Base-by-base conservation (phyloP, 169 alveolate species). In the Cyclospora cayetanensis region DNA sequence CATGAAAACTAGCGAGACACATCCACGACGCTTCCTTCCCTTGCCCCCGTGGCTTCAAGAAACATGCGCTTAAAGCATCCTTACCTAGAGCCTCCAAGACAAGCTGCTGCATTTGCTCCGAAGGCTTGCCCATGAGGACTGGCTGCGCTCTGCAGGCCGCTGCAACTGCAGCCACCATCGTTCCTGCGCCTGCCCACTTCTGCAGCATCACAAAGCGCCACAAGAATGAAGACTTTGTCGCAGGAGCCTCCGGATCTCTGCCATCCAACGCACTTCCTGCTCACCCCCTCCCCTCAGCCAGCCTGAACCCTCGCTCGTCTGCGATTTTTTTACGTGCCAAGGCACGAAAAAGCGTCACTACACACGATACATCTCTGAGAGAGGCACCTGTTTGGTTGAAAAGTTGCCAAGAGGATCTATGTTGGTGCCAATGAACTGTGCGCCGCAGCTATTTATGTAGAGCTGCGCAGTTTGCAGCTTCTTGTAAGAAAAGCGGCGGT, bases 151-250 rank as follows among this genome's bases (percentile, higher is more conserved):
- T 70, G 31, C 93, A 35, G 29, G 93, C 94, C 22, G 90, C 92
- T 72, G 91, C 94, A 53, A 94, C 68, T 42, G 95, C 92, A 27
- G 95, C 94, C 35, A 94, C 96, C 91, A 94, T 63, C 50, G 96
- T 37, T 63, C 96, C 96, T n/a, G 95, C 94, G 2, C 95, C 96
- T 4, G 96, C 96, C 96, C 96, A 94, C 63, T 91, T 76, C 94
- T 94, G 94, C 18, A 66, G 15, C 46, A 0, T 27, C 55, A 18
- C 55, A 37, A 35, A 70, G 31, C 60, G 60, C 60, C n/a, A 46
- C 60, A 46, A 46, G 60, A 46, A 46, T 11, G n/a, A 46, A 46
- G 15, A 46, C n/a, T n/a, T n/a, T n/a, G n/a, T n/a, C n/a, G n/a
- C n/a, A n/a, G n/a, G n/a, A n/a, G n/a, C n/a, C n/a, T n/a, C 11